Base-by-base conservation (phyloP, 2,329 filamentous ascomycete genomes). In the Fusarium piperis region DNA sequence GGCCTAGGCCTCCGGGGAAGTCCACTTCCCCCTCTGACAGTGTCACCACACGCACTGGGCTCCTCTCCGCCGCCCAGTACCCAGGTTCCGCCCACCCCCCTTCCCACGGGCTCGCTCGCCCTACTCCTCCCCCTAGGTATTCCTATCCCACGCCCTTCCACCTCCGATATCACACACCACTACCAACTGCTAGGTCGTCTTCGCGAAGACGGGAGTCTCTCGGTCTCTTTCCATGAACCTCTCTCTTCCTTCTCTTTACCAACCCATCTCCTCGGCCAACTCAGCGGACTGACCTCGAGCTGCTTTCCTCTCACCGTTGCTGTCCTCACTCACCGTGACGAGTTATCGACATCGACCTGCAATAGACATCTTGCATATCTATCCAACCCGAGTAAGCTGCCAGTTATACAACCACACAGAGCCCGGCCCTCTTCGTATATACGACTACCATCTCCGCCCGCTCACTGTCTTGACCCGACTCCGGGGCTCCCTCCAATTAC, bases 201-300 rank as follows among this genome's bases (percentile, higher is more conserved):
- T 72, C 39, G 66, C 63, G 59, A 72, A 57, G 62, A 70, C 69
- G 69, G 69, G 61, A 70, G 52, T 64, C 69, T 72, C 70, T 72
- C 70, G 70, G 70, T 70, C 70, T 72, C 66, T 72, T 72, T 72
- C 70, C 69, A 72, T 70, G 64, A 67, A 72, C 36, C 55, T 66
- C 55, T 72, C 63, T 67, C 59, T 59, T 72, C 41, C 59, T 67
- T 72, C 59, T 62, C 62, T 67, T 67, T 48, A 64, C 44, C 38
- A 59, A 46, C 57, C 51, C 46, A 62, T 61, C 20, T 51, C 39
- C 48, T 38, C 65, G 20, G 16, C 46, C 41, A 61, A 52, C 51
- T 59, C 38, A 59, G 56, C 28, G 56, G 9, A 35, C 32, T 64
- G 55, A 63, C 48, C 58, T 66, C 36, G 53, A 48, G 26, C 39